These are phyloP conservation scores for Sphaerostilbella broomeana DNA, from an alignment of 2,329 filamentous ascomycete species.

Conservation along the genomic window DNA sequence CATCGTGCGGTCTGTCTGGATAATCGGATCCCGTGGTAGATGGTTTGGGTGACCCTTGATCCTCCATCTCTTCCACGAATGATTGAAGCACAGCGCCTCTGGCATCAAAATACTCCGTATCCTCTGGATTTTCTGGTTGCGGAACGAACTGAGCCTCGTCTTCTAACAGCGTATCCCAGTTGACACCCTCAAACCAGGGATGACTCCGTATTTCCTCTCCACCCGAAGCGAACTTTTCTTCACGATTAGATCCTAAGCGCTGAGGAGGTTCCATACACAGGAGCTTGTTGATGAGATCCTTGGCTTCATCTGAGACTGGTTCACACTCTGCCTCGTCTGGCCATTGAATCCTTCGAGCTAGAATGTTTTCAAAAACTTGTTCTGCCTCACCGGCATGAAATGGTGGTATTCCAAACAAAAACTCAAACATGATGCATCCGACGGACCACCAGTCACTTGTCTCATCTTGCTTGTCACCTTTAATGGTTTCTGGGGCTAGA, in stretches of 20 bases:
- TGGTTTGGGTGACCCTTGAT: conserved; percentile 70
- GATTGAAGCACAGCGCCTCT: conserved; percentile 86
- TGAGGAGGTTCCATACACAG: conserved; percentile 78
- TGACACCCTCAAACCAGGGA: conserved; percentile 78
- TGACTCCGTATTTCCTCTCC: conserved; percentile 88
- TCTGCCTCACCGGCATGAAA: conserved; percentile 90
- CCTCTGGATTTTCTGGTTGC: conserved; percentile 85
- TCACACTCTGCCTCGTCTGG: conserved; percentile 74
- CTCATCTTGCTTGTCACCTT: conserved; percentile 90
- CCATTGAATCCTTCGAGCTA: conserved; percentile 86
- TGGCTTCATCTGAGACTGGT: conserved; percentile 72
- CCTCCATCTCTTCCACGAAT: conserved; percentile 91
- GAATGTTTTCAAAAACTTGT: conserved; percentile 92
- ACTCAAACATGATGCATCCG: conserved; percentile 97
- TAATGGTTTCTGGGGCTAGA: conserved; percentile 92
- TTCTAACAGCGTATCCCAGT: conserved; percentile 87
- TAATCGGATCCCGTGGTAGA: conserved; percentile 68
- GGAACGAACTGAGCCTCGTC: conserved; percentile 96
- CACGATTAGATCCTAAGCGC: conserved; percentile 76
- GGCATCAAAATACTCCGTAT: conserved; percentile 95
- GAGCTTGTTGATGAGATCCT: conserved; percentile 88
- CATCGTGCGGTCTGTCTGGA: conserved; percentile 85
- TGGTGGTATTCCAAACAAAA: conserved; percentile 85
- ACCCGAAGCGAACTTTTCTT: conserved; percentile 75
- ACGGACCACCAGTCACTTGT: conserved; percentile 99